A percentile compares a stretch with the other conserved stretches of the same genome.
These are phyloP conservation scores for Aspergillus bridgeri DNA, from an alignment of 495 filamentous ascomycete species.

Conservation along the genomic window DNA sequence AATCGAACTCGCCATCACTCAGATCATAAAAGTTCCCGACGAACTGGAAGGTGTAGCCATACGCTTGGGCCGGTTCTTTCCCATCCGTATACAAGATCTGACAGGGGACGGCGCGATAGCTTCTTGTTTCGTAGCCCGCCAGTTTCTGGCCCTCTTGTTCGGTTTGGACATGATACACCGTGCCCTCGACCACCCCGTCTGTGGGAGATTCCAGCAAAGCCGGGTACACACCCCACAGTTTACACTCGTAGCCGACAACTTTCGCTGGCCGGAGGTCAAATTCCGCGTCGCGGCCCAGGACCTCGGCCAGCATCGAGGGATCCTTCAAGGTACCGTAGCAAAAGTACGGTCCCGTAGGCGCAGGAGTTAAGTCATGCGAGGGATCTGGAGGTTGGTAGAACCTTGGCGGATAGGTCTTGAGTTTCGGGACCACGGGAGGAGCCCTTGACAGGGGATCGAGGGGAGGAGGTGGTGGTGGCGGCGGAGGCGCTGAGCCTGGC, in stretches of 20 bases:
- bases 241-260: slow-evolving; percentile 17
- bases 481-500: no score
- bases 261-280: slow-evolving; percentile 15
- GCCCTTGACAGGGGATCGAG: neutral
- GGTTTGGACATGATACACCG: slow-evolving; percentile 25
- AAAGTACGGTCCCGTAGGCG: slow-evolving; percentile 27
- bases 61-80: slow-evolving; percentile 7
- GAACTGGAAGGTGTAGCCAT: slow-evolving; percentile 27
- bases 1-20: slow-evolving; percentile 25
- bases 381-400: neutral
- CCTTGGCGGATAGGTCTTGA: neutral
- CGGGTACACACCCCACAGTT: slow-evolving; percentile 28
- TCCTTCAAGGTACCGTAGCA: slow-evolving; percentile 33
- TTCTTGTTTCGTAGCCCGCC: slow-evolving; percentile 28
- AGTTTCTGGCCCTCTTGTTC: slow-evolving; percentile 19
- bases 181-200: slow-evolving; percentile 14
- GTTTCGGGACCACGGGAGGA: neutral
- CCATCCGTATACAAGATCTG: slow-evolving; percentile 22
- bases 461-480: no score
- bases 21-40: slow-evolving; percentile 24
- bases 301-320: slow-evolving; percentile 14
- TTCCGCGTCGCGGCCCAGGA: slow-evolving; percentile 15
- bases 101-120: slow-evolving; percentile 19
- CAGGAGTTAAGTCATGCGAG: slow-evolving; percentile 1
- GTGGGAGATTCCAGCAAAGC: slow-evolving; percentile 21